Evolutionary conservation across 305 asterid species (phyloP), one percentile per base, ranked within the genome.

Genomic region (Fraxinus velutina): DNA sequence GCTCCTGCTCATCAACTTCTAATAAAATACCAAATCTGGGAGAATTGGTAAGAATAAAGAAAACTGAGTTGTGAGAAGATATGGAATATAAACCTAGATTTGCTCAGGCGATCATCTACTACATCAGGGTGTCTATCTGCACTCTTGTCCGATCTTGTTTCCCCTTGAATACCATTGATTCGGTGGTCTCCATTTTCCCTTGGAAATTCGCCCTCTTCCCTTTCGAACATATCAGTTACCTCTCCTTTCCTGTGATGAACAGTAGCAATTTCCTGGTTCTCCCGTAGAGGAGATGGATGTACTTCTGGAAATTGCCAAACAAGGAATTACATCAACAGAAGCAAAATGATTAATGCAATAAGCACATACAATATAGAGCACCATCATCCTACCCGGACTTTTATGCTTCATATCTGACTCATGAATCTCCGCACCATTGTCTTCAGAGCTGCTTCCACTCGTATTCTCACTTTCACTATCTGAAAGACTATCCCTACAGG

Each of bases 131-230:
- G 96, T 81, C 91, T 86, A 81, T 86, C 92, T 33, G 87, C 89
- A 86, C 81, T 87, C 84, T 88, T 89, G 71, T 88, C 91, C 68
- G 93, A 85, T 84, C 88, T 90, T 71, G 80, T 82, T 32, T 83
- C 89, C 70, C 68, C 82, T 80, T 92, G 89, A 81, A 84, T 81
- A 79, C 92, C 94, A 83, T 94, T 96, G 91, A 86, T 92, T 86
- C 81, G 93, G 84, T 85, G 92, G 71, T 87, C 94, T 76, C 98
- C 98, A 73, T 94, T 94, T 86, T 92, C 99, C 83, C 85, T 85
- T 36, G 98, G 94, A 80, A 89, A 94, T 87, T 90, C 97, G 17
- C 93, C 93, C 80, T 91, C 99, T 85, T 93, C 98, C 78, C 84
- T 89, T 33, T 92, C 99, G 73, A 90, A 87, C 77, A 88, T 82